These are phyloP conservation scores for Paxillus involutus DNA, from an alignment of 768 basidiomycete species.

Conservation along the genomic window DNA sequence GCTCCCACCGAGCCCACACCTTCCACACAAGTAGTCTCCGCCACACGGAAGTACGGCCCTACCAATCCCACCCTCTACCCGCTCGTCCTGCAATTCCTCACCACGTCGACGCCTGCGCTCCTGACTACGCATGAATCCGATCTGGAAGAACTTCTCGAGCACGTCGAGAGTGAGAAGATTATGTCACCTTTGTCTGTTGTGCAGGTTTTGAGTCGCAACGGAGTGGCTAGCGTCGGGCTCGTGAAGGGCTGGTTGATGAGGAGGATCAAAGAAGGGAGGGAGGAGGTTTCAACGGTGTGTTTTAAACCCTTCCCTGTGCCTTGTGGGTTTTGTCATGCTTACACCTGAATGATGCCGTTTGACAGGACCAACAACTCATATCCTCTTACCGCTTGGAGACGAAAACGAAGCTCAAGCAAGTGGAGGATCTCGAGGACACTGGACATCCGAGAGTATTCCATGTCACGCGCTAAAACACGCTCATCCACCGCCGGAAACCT, in stretches of 20 bases:
- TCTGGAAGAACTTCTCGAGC: slow-evolving; percentile 66
- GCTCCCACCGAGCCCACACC: slow-evolving; percentile 33
- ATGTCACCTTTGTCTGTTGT: no score
- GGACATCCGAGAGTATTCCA: slow-evolving; percentile 88
- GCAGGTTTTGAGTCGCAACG: no score
- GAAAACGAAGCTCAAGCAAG: slow-evolving; percentile 72
- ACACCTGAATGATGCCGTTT: no score
- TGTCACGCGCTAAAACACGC: slow-evolving; percentile 70
- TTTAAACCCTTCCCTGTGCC: no score
- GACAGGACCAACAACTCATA: slow-evolving; percentile 82
- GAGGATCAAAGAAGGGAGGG: no score
- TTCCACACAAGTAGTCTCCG: slow-evolving; percentile 57
- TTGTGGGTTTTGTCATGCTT: no score
- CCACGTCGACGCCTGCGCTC: slow-evolving; percentile 77
- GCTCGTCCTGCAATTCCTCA: slow-evolving; percentile 84
- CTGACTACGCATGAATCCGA: slow-evolving; percentile 71
- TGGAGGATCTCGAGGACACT: slow-evolving; percentile 76
- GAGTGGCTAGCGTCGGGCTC: no score
- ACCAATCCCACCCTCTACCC: slow-evolving; percentile 77
- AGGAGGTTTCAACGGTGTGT: no score
- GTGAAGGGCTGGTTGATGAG: no score
- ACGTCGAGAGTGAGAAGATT: slow-evolving; percentile 78
- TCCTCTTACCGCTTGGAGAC: slow-evolving; percentile 90
- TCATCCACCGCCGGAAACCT: no score
- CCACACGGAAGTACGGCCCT: slow-evolving; percentile 74